Evolutionary conservation across 228 moss, liverwort and hornwort genomes (phyloP).

Genomic region (Sphagnum magellanicum): DNA sequence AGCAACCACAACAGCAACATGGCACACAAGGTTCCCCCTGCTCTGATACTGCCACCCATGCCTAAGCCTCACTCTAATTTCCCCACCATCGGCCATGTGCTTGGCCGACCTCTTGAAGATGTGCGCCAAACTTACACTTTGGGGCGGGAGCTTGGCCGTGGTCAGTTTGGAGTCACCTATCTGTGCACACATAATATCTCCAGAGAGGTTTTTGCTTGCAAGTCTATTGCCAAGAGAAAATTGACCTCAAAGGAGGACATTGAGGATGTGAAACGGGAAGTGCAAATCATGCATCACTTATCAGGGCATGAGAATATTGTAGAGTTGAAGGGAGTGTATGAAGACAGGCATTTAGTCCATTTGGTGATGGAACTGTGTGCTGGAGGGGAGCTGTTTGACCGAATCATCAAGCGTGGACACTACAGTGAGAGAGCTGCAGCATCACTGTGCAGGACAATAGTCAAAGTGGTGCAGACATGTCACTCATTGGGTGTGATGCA

Average conservation of each 20-base stretch:
- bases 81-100: slow-evolving; percentile 1
- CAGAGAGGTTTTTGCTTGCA: slow-evolving; percentile 25
- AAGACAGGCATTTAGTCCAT: slow-evolving; percentile 35
- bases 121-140: slow-evolving; percentile 18
- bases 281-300: slow-evolving; percentile 38
- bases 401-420: slow-evolving; percentile 30
- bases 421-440: slow-evolving; percentile 50
- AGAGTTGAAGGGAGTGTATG: slow-evolving; percentile 33
- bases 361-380: slow-evolving; percentile 11
- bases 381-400: slow-evolving; percentile 31
- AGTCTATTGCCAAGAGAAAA: slow-evolving; percentile 41
- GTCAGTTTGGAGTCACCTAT: slow-evolving; percentile 39
- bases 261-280: slow-evolving; percentile 40
- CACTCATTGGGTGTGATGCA: slow-evolving; percentile 43
- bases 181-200: slow-evolving; percentile 25
- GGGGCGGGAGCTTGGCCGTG: slow-evolving; percentile 40
- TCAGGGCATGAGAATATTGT: slow-evolving; percentile 37
- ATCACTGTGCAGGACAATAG: slow-evolving; percentile 29
- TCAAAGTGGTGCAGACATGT: slow-evolving; percentile 34
- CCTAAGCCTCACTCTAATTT: too few species aligned
- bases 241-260: slow-evolving; percentile 27
- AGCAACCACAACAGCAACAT: too few species aligned
- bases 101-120: slow-evolving; percentile 27
- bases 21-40: too few species aligned
- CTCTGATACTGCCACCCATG: too few species aligned